phyloP scores from a whole-genome alignment of 23 red algal species.

The Agarophyton chilense region DNA sequence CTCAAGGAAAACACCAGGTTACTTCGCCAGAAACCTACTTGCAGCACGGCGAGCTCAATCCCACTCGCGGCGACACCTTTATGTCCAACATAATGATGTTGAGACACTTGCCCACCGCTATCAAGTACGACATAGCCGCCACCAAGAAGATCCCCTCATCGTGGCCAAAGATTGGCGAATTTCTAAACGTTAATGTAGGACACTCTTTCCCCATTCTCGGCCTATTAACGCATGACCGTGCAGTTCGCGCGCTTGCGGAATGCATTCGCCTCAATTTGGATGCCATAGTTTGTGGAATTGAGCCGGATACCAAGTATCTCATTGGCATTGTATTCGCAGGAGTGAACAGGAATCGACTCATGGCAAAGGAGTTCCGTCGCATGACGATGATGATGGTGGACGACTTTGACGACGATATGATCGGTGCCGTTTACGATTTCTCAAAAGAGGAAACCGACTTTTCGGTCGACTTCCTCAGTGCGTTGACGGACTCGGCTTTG shows the following conservation, averaged over 20 bases:
- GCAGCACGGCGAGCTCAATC: conserved; percentile 29
- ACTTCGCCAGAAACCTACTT: conserved; percentile 47
- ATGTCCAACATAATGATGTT: conserved; percentile 53
- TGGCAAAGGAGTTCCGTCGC: conserved; percentile 69
- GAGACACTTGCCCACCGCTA: conserved; percentile 55
- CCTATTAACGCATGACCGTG: conserved; percentile 42
- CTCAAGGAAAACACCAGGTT: conserved; percentile 60
- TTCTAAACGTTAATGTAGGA: conserved; percentile 37
- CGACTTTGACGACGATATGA: conserved; percentile 51
- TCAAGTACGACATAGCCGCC: conserved; percentile 53
- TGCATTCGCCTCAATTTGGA: conserved; percentile 59
- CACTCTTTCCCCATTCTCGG: conserved; percentile 67
- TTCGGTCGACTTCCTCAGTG: conserved; percentile 38
- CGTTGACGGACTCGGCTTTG: conserved; percentile 56
- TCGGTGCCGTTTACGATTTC: conserved; percentile 57
- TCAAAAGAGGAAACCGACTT: conserved; percentile 72
- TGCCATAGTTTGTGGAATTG: conserved; percentile 56
- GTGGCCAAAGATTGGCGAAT: conserved; percentile 66
- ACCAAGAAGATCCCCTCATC: conserved; percentile 62
- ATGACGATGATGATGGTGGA: conserved; percentile 68
- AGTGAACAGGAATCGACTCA: conserved; percentile 44
- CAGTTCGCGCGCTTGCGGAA: conserved; percentile 48
- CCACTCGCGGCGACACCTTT: conserved; percentile 47
- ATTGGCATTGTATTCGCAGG: conserved; percentile 65
- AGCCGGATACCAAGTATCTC: conserved; percentile 62